Evolutionary conservation across 345 rosid genomes (phyloP).

Genomic region (Populus ilicifolia): DNA sequence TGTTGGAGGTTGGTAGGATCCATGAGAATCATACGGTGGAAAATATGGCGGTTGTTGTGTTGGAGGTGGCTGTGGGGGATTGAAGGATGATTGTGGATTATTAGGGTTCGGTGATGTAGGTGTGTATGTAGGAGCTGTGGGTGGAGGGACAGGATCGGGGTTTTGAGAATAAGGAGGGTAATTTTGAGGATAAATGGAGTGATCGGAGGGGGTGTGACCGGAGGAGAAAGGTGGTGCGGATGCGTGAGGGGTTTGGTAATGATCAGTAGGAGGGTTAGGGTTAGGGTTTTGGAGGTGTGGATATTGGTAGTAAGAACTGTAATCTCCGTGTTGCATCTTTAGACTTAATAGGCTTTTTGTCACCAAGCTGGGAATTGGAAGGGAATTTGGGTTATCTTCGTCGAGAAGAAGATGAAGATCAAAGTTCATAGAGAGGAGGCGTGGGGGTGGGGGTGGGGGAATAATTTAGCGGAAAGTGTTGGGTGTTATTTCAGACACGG

Average conservation of each 20-base stretch:
- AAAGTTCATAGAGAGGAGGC: neutral
- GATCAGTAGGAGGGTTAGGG: slow-evolving; percentile 34
- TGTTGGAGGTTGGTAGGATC: slow-evolving; percentile 49
- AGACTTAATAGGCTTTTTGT: neutral
- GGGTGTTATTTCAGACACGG: neutral
- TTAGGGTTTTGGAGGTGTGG: slow-evolving; percentile 46
- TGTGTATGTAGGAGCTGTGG: slow-evolving; percentile 65
- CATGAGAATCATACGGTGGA: slow-evolving; percentile 61
- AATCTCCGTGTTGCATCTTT: slow-evolving; percentile 62
- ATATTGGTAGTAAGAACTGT: slow-evolving; percentile 53
- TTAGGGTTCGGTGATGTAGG: slow-evolving; percentile 30
- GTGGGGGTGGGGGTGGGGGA: neutral
- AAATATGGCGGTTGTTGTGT: slow-evolving; percentile 35
- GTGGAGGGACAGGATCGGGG: slow-evolving; percentile 50
- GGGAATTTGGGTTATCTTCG: neutral
- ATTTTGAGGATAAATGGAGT: slow-evolving; percentile 44
- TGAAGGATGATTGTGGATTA: slow-evolving; percentile 34
- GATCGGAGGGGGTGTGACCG: slow-evolving; percentile 50
- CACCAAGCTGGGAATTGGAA: neutral
- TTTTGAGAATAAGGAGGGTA: slow-evolving; percentile 53
- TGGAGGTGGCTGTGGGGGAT: slow-evolving; percentile 32
- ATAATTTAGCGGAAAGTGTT: neutral
- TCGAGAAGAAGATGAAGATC: neutral
- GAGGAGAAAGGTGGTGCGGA: slow-evolving; percentile 77
- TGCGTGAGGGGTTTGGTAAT: slow-evolving; percentile 56